A percentile compares a stretch with the other conserved stretches of the same genome.
Conservation (phyloP, 805 yeast species). For the Kluyveromyces nonfermentans region DNA sequence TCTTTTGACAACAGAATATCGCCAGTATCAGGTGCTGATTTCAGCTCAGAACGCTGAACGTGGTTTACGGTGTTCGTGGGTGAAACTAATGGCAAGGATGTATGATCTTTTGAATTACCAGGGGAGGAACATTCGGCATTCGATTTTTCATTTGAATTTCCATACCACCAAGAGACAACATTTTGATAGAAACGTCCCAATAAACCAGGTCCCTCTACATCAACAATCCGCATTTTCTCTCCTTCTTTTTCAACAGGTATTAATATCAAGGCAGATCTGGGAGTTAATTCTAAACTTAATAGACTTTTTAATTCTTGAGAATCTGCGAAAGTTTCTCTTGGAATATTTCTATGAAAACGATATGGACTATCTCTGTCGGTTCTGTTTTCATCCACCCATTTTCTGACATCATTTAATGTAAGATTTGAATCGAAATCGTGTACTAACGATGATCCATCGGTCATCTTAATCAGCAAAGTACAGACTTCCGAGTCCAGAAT, state of each 20-base stretch:
- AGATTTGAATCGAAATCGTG: conserved; percentile 39
- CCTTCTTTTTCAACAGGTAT: conserved; percentile 41
- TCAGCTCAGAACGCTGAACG: background rate
- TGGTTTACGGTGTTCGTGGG: background rate
- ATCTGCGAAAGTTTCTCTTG: conserved; percentile 52
- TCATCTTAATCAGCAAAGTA: conserved; percentile 47
- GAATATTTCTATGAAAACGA: conserved; percentile 42
- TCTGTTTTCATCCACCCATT: conserved; percentile 46
- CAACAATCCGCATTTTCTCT: conserved; percentile 20
- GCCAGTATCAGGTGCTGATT: background rate
- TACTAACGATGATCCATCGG: conserved; percentile 55
- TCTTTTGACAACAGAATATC: background rate
- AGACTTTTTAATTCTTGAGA: conserved; percentile 53
- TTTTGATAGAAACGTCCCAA: conserved; percentile 28
- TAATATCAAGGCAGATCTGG: conserved; percentile 65
- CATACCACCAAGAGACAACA: conserved; percentile 29
- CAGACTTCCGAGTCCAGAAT: conserved; percentile 27
- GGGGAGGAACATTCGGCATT: background rate
- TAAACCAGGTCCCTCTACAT: conserved; percentile 22
- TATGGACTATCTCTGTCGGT: conserved; percentile 39
- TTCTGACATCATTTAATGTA: conserved; percentile 49
- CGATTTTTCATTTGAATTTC: background rate
- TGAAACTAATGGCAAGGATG: background rate
- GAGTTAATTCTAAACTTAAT: conserved; percentile 47
- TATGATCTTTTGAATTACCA: background rate